A percentile compares a stretch with the other conserved stretches of the same genome.
phyloP scores from a whole-genome alignment of 1,139 yeast species.

The Geotrichum reessii region DNA sequence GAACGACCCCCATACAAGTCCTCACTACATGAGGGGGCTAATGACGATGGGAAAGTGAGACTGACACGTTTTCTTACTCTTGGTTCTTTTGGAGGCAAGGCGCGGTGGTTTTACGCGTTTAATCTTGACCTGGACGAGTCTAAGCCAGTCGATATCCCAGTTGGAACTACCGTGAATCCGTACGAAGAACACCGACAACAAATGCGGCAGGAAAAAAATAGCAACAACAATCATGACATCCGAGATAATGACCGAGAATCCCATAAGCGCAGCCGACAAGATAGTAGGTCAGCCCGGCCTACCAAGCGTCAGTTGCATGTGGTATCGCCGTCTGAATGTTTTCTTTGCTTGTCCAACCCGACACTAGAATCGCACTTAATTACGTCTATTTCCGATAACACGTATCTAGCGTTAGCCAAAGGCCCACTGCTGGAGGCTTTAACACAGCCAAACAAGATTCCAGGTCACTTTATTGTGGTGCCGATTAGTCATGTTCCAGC shows the following conservation, averaged over 20 bases:
- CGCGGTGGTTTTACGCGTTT: conserved; percentile 30
- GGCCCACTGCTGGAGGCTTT: conserved; percentile 62
- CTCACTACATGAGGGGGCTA: conserved; percentile 5
- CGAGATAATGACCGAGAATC: neutral
- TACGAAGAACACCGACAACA: neutral
- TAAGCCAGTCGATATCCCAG: conserved; percentile 2
- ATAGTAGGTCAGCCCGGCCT: neutral
- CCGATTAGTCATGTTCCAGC: conserved; percentile 73
- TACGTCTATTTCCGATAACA: conserved; percentile 59
- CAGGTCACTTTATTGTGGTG: conserved; percentile 81
- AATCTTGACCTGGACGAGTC: conserved; percentile 17
- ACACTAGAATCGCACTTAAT: conserved; percentile 75
- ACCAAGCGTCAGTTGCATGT: conserved; percentile 4
- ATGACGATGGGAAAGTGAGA: conserved; percentile 10
- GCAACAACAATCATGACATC: neutral
- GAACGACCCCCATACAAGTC: conserved; percentile 28
- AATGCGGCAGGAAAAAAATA: neutral
- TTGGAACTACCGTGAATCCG: conserved; percentile 14
- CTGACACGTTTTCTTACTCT: conserved; percentile 28
- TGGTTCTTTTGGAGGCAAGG: conserved; percentile 23
- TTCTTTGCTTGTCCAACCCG: conserved; percentile 80
- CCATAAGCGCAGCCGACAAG: neutral
- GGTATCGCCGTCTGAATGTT: conserved; percentile 44
- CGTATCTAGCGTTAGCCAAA: conserved; percentile 74
- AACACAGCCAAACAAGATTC: conserved; percentile 41